A percentile compares a stretch with the other conserved stretches of the same genome.
Evolutionary conservation across 129 eudicot genomes (phyloP).

Genomic region (Ambrosia trifida): DNA sequence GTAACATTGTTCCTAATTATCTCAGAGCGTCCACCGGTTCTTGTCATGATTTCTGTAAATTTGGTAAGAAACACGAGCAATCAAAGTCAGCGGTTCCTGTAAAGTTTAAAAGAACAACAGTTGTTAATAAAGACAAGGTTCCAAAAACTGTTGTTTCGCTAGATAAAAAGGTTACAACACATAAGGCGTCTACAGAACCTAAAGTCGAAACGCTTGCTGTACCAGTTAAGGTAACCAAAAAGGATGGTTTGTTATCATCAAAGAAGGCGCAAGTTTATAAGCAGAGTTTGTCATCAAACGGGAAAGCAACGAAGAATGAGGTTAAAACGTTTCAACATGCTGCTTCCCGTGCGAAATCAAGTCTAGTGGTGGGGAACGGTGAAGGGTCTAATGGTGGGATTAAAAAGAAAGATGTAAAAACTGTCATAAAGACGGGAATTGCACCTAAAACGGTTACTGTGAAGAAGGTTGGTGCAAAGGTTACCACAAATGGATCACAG

Average conservation of each 20-base stretch:
- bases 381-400: slow-evolving; percentile 29
- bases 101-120: slow-evolving; percentile 26
- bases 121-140: slow-evolving; percentile 32
- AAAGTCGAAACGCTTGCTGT: slow-evolving; percentile 30
- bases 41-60: slow-evolving; percentile 86
- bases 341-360: slow-evolving; percentile 34
- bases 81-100: slow-evolving; percentile 26
- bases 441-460: slow-evolving; percentile 27
- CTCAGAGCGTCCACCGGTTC: slow-evolving; percentile 95
- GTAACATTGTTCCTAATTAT: slow-evolving; percentile 50
- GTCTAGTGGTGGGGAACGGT: slow-evolving; percentile 32
- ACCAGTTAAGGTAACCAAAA: slow-evolving; percentile 44
- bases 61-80: slow-evolving; percentile 42
- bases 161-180: slow-evolving; percentile 28
- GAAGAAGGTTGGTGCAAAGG: slow-evolving; percentile 35
- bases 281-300: neutral
- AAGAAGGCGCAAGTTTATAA: slow-evolving; percentile 33
- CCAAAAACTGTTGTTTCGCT: slow-evolving; percentile 12
- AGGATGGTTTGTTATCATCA: slow-evolving; percentile 35
- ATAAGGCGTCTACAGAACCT: slow-evolving; percentile 26
- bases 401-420: slow-evolving; percentile 30
- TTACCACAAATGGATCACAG: slow-evolving; percentile 25
- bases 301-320: slow-evolving; percentile 30
- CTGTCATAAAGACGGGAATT: slow-evolving; percentile 21
- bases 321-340: slow-evolving; percentile 28